Base-by-base conservation (phyloP, 139 green algal species). In the Dunaliella sp. region DNA sequence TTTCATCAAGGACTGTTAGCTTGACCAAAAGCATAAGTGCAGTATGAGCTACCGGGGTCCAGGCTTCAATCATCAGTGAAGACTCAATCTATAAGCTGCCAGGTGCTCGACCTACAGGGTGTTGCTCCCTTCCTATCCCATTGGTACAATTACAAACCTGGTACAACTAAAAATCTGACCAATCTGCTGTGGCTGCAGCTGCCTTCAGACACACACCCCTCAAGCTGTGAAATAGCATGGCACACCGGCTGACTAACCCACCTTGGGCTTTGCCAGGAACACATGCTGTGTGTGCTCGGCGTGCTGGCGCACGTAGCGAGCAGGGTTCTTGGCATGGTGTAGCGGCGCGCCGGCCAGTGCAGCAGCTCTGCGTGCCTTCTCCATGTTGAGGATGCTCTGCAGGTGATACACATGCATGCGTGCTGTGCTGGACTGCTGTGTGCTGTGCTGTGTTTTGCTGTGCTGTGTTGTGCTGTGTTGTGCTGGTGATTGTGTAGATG, bases 401-500 rank as follows among this genome's bases (percentile, higher is more conserved):
- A 16, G 7, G 16, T 16, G 48, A 16, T 65, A 65, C 16, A 26
- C 48, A 65, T 65, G 48, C 48, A 16, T 65, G 16, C 48, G 16
- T 65, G 48, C 48, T 26, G 7, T 65, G 48, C 48, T 16, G 7
- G 48, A 65, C 7, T 65, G 48, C n/a, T 65, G 48, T 65, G 48
- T 65, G 48, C 48, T 16, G 48, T 26, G 48, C 7, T 65, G 48
- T 65, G n/a, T n/a, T n/a, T 65, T 16, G 16, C 16, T 65, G 7
- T 26, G 7, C 48, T 26, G 48, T 65, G 48, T 26, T 65, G 16
- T 65, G 7, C 48, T 16, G 16, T 65, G 7, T 26, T 65, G 48
- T 26, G 48, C 7, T 26, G 7, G 48, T 65, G 48, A 65, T 65
- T 65, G 7, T 26, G 48, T 7, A 16, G 99, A 90, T 85, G 98